A percentile compares a stretch with the other conserved stretches of the same genome.
These are phyloP conservation scores for Melaleuca quinquenervia DNA, from an alignment of 345 rosid genomes.

Conservation along the genomic window DNA sequence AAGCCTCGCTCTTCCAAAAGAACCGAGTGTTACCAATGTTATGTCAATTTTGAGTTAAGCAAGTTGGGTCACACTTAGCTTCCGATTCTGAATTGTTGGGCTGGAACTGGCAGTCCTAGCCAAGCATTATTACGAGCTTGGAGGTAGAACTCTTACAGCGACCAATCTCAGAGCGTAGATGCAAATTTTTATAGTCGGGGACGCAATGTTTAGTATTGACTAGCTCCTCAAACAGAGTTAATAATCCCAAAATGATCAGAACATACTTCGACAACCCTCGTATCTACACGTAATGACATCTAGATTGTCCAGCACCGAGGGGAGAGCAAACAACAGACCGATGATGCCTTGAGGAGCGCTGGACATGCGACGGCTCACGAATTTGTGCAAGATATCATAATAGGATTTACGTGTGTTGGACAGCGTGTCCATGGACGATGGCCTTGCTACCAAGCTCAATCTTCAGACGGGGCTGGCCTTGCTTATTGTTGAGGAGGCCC, in stretches of 20 bases:
- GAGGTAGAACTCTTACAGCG: too few species aligned
- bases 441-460: not conserved
- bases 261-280: not conserved
- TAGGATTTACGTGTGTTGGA: not conserved
- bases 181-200: not conserved
- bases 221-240: not conserved
- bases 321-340: not conserved
- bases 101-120: not conserved
- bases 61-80: fast-evolving
- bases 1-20: too few species aligned
- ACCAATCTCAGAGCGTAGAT: not conserved
- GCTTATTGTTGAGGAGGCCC: not conserved
- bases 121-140: not conserved
- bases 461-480: not conserved
- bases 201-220: not conserved
- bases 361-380: not conserved
- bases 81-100: not conserved
- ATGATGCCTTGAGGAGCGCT: not conserved
- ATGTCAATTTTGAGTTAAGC: too few species aligned
- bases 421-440: not conserved
- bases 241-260: not conserved
- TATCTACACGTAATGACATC: not conserved
- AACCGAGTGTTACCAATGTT: too few species aligned
- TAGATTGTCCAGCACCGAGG: not conserved
- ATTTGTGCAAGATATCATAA: not conserved